Evolutionary conservation across 495 filamentous ascomycete genomes (phyloP).

Genomic region (Eremomyces bilateralis): DNA sequence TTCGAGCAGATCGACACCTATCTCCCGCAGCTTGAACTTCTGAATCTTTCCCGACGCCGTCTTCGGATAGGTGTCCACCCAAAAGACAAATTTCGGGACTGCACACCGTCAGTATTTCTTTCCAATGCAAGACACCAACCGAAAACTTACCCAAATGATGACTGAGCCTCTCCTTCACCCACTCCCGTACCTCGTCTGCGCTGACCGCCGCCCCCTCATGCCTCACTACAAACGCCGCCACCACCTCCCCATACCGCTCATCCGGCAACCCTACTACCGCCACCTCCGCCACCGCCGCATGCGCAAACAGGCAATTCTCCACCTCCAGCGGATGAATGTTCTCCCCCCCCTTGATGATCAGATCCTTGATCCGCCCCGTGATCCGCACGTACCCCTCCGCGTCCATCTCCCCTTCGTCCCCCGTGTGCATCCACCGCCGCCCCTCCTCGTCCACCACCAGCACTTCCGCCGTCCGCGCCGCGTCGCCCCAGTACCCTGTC

Average conservation of each 20-base stretch:
- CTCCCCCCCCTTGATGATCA: conserved; percentile 85
- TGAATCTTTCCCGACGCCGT: conserved; percentile 95
- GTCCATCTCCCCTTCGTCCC: conserved; percentile 87
- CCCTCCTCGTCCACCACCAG: conserved; percentile 37
- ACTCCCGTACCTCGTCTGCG: conserved; percentile 38
- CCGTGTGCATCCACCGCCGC: conserved; percentile 58
- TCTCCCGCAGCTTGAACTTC: conserved; percentile 69
- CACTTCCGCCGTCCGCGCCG: conserved; percentile 45
- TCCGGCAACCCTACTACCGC: conserved; percentile 73
- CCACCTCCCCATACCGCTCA: conserved; percentile 64
- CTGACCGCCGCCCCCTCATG: conserved; percentile 20
- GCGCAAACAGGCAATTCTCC: conserved; percentile 69
- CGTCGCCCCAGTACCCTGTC: conserved; percentile 73
- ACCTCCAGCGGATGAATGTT: conserved; percentile 93
- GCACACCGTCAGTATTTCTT: conserved; percentile 4
- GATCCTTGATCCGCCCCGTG: conserved; percentile 63
- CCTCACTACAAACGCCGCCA: conserved; percentile 58
- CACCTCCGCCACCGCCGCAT: conserved; percentile 44
- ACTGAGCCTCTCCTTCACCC: conserved; percentile 52
- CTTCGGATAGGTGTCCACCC: conserved; percentile 63
- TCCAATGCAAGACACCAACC: conserved; percentile 1
- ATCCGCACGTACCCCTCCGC: conserved; percentile 40
- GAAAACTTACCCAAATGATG: conserved; percentile 42
- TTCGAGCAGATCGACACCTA: conserved; percentile 28
- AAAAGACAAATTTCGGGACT: conserved; percentile 84